Evolutionary conservation across 495 filamentous ascomycete species (phyloP), one percentile per base, ranked within the genome.

Genomic region (Massariosphaeria phaeospora): DNA sequence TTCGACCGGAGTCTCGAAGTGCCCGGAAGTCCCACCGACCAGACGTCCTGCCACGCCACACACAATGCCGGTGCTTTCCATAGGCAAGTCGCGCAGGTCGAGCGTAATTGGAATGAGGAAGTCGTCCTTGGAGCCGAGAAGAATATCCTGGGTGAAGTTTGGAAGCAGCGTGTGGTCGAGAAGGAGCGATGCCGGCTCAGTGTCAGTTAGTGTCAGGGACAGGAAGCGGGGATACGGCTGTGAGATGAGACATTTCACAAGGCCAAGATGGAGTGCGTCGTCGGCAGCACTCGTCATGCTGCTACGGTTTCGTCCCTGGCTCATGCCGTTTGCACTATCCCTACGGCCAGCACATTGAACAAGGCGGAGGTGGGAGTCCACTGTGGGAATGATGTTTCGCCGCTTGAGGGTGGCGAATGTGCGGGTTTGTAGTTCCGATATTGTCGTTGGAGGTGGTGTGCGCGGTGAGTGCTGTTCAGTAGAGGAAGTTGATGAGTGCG

Each of bases 41-140:
- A 95, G 74, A 55, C 79, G 79, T 12, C 88, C 86, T 0, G 91
- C 91, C 17, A 96, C 87, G 7, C 91, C 91, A 61, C 89, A 95
- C 30, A 96, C 88, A 48, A 96, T 95, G 29, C 93, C 93, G 1
- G 89, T 95, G 3, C 88, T 89, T 68, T 96, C 91, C 20, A 90
- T 76, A 1, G 91, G 88, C 2, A 97, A 74, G 25, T 83, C 81
- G 18, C 79, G 79, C 43, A 98, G 74, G 60, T 96, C 89, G 2
- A 98, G 77, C 57, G 86, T 91, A 55, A 98, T 93, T 0, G 93
- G 91, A 12, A 97, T 81, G 13, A 96, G 78, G 27, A 81, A 79
- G 43, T 88, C 85, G 41, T 89, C 85, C 36, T 84, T 88, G 25
- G 84, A 84, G 11, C 93, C 91, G 0, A 94, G 79, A 1, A 97